Evolutionary conservation across 1,284 basidiomycete species (phyloP), one percentile per base, ranked within the genome.

Genomic region (Vanrija sp.): DNA sequence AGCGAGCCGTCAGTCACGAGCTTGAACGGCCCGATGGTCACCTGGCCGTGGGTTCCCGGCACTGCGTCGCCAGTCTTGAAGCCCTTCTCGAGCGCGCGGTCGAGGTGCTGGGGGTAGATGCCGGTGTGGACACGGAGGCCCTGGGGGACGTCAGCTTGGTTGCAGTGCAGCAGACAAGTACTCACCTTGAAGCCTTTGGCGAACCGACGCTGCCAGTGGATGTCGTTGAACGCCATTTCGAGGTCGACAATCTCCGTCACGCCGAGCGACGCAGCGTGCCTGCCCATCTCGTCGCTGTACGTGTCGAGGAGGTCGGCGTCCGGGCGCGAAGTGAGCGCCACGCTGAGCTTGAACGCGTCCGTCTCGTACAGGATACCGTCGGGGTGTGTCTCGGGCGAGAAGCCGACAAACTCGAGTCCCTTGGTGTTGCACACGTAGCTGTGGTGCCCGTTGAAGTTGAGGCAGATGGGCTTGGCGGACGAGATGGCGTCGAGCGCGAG

Each of bases 231-330:
- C 5, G 58, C 63, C 63, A 67, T 68, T 51, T 73, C 72, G 23
- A 73, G 61, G 34, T 73, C 72, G 46, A 68, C 63, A 18, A 73
- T 67, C 48, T 65, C 61, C 5, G 70, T 71, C 18, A 72, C 64
- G 6, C 70, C 72, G 34, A 66, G 62, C 3, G 58, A 68, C 64
- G 71, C 67, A 1, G 71, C 70, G 21, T 56, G 52, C 18, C 51
- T 43, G 2, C 64, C 66, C n/a, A 65, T 62, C 2, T 56, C 57
- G 5, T 52, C 44, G 6, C 72, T 55, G 48, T 61, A 67, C 3
- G 46, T 39, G 21, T 68, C 65, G 34, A 72, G 52, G 0, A 52
- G 55, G 7, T 65, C 65, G 10, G 61, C 60, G 4, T 57, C 51
- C 15, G 69, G 51, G 26, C 58, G 47, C 43, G 34, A 42, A 39